Evolutionary conservation across 495 filamentous ascomycete genomes (phyloP).

Genomic region (Penicillium pancosmium): DNA sequence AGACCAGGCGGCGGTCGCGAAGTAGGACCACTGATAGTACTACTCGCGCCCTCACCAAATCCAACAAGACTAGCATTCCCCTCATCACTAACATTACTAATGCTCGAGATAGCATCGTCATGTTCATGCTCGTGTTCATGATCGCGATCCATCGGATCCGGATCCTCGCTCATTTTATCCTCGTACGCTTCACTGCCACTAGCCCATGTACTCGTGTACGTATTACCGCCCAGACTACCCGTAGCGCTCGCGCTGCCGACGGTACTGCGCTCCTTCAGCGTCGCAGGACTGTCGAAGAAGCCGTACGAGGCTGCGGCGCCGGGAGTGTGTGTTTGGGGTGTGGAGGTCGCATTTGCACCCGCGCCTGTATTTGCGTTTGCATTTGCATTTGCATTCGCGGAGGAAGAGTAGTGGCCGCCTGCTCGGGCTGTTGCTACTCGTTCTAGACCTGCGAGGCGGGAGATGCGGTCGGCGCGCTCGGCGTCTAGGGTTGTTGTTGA

Average conservation of each 20-base stretch:
- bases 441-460: slow-evolving; percentile 83
- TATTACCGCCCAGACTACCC: slow-evolving; percentile 70
- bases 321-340: slow-evolving; percentile 32
- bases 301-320: slow-evolving; percentile 19
- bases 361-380: background rate
- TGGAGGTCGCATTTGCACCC: slow-evolving; percentile 10
- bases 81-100: slow-evolving; percentile 81
- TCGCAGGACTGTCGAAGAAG: slow-evolving; percentile 71
- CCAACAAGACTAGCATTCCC: slow-evolving; percentile 74
- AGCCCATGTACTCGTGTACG: slow-evolving; percentile 60
- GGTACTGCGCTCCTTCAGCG: slow-evolving; percentile 73
- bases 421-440: slow-evolving; percentile 70
- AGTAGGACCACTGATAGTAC: slow-evolving; percentile 73
- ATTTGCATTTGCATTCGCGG: slow-evolving; percentile 12
- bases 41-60: slow-evolving; percentile 86
- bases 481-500: slow-evolving; percentile 77
- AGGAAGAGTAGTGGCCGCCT: slow-evolving; percentile 37
- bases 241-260: slow-evolving; percentile 83
- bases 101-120: slow-evolving; percentile 61
- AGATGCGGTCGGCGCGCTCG: slow-evolving; percentile 92
- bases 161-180: slow-evolving; percentile 72
- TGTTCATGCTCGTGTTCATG: slow-evolving; percentile 10
- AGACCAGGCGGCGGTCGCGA: slow-evolving; percentile 43
- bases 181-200: slow-evolving; percentile 63
- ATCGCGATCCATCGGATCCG: slow-evolving; percentile 21